These are phyloP conservation scores for Termitomyces sp. DNA, from an alignment of 768 basidiomycete species.

Conservation along the genomic window DNA sequence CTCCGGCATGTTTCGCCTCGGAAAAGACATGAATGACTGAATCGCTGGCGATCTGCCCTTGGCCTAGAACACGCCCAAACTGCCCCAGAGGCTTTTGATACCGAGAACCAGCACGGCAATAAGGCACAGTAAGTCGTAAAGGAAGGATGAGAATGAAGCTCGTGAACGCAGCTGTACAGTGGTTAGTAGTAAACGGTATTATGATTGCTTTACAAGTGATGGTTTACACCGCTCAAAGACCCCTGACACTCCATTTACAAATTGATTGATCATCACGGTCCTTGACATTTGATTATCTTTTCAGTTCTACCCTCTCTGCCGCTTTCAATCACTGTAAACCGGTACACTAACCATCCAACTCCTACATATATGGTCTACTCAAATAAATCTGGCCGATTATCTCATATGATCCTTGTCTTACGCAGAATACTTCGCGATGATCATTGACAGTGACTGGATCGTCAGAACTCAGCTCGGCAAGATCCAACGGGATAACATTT, in stretches of 20 bases:
- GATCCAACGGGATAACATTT: background rate
- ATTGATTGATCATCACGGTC: background rate
- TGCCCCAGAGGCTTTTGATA: slow-evolving; percentile 8
- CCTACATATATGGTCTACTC: background rate
- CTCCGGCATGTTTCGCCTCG: slow-evolving; percentile 36
- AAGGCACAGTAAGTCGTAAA: slow-evolving; percentile 7
- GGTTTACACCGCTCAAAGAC: background rate
- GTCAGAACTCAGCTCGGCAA: background rate
- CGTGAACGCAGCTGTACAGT: background rate
- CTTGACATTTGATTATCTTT: background rate
- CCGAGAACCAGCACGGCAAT: slow-evolving; percentile 22
- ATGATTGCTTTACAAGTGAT: background rate
- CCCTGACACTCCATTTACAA: background rate
- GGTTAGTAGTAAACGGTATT: background rate
- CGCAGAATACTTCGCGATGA: background rate
- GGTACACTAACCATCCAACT: too few relatives aligned
- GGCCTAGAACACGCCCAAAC: slow-evolving; percentile 9
- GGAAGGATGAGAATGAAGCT: slow-evolving; percentile 8
- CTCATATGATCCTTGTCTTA: too few relatives aligned
- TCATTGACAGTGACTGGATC: background rate
- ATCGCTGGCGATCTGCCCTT: slow-evolving; percentile 9
- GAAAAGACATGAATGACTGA: slow-evolving; percentile 29
- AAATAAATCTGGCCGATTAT: background rate
- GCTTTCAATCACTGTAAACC: too few relatives aligned
- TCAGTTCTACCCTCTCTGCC: too few relatives aligned